These are phyloP conservation scores for Favolaschia claudopus DNA, from an alignment of 768 basidiomycete species.

Conservation along the genomic window DNA sequence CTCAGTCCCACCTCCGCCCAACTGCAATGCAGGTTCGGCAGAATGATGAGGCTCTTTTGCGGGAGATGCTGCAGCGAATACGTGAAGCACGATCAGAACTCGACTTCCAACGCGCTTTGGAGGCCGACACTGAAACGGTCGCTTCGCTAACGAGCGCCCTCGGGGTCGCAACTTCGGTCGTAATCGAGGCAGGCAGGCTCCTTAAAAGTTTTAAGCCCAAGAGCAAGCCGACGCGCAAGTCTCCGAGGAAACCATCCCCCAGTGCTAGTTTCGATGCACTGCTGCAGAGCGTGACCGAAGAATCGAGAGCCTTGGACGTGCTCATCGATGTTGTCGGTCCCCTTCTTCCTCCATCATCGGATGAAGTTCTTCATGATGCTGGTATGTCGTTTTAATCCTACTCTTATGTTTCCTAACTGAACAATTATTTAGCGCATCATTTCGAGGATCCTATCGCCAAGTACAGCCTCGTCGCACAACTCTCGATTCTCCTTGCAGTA, in stretches of 20 bases:
- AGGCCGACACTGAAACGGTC: background rate
- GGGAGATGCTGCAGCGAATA: background rate
- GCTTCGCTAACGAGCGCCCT: background rate
- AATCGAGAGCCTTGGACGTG: background rate
- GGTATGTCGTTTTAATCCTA: background rate
- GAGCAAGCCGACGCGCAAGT: background rate
- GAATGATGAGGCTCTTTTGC: background rate
- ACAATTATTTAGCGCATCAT: background rate
- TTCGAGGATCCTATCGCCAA: background rate
- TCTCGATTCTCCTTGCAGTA: background rate
- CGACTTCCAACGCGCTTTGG: background rate
- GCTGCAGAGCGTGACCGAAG: background rate
- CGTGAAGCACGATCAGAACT: background rate
- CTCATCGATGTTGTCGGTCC: background rate
- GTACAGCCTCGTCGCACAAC: background rate
- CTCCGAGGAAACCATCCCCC: background rate
- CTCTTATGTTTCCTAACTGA: background rate
- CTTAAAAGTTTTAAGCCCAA: background rate
- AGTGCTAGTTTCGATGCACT: background rate
- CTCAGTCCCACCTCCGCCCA: background rate
- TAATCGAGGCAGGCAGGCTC: background rate
- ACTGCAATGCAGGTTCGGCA: background rate
- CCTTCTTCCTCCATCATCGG: background rate
- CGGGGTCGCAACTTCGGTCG: background rate
- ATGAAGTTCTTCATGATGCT: background rate